Base-by-base conservation (phyloP, 176 grass and related monocot genomes). In the Rhynchospora tenuis region DNA sequence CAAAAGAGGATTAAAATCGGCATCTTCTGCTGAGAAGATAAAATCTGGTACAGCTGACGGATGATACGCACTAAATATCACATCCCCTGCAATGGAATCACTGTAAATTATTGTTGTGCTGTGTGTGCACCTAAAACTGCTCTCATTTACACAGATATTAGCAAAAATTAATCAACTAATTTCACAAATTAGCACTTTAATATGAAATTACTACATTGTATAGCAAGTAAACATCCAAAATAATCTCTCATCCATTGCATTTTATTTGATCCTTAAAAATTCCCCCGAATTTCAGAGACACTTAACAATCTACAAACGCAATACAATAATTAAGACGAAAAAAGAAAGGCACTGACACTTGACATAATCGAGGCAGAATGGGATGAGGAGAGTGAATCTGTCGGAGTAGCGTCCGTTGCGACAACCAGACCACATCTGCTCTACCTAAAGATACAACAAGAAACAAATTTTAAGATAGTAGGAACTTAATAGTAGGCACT, bases 281-380 rank as follows among this genome's bases (percentile, higher is more conserved):
- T 17, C 26, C 50, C 0, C 6, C 13, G 0, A 24, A 55, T 55
- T 28, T 55, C 4, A 54, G 3, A 27, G 46, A 52, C 5, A 76
- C 33, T 20, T 16, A 10, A 16, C 33, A 70, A 70, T 22, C 3
- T 17, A 22, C 12, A n/a, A 44, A 65, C 57, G 3, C 19, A 69
- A 69, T 42, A 52, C 1, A 60, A 59, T 24, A 83, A 86, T 42
- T 46, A 1, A 73, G 78, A 5, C 59, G 58, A 78, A 79, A 16
- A 69, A 26, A 4, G 28, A 23, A 70, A 1, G 45, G 13, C 83
- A 58, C 59, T 95, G 80, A 98, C 95, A 98, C 79, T 91, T 81
- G 89, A 98, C 87, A 85, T 90, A 93, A 83, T 98, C 92, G 80
- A 98, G 95, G 95, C 95, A 98, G 90, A 98, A 95, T 73, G 95